These are phyloP conservation scores for Dioscorea cayenensis DNA, from an alignment of 116 monocot species.

Conservation along the genomic window DNA sequence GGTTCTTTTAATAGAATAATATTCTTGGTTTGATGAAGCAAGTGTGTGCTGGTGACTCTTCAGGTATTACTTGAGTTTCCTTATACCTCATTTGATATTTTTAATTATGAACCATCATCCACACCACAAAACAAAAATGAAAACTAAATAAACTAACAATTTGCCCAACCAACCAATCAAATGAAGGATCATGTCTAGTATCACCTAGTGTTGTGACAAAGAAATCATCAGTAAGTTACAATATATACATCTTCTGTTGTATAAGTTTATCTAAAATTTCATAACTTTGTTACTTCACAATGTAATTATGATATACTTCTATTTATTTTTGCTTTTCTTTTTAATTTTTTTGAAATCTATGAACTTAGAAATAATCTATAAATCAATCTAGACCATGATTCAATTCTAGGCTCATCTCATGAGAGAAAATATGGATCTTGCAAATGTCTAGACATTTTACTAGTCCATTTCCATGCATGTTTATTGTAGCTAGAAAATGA, in stretches of 20 bases:
- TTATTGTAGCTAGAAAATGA: conserved; percentile 34
- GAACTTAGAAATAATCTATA: too few relatives aligned
- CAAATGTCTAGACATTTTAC: not conserved
- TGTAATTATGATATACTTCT: too few relatives aligned
- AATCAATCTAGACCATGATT: too few relatives aligned
- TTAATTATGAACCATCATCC: not conserved
- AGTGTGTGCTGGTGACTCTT: conserved; percentile 1
- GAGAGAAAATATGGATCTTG: too few relatives aligned
- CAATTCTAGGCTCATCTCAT: too few relatives aligned
- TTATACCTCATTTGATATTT: not conserved
- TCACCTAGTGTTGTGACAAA: not conserved
- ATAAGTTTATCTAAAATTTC: too few relatives aligned
- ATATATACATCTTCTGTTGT: too few relatives aligned
- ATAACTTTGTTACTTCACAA: too few relatives aligned
- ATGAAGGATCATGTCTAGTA: not conserved
- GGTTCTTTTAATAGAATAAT: conserved; percentile 17
- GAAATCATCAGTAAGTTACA: conserved; percentile 1
- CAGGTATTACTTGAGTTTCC: not conserved
- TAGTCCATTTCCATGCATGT: not conserved
- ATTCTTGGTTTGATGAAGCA: conserved; percentile 23
- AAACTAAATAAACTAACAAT: not conserved
- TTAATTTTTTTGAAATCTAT: too few relatives aligned
- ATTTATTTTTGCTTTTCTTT: too few relatives aligned
- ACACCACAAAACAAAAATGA: too few relatives aligned
- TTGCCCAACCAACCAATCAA: not conserved